Conservation (phyloP, 2,329 filamentous ascomycete species). For the Bimuria novae-zelandiae region DNA sequence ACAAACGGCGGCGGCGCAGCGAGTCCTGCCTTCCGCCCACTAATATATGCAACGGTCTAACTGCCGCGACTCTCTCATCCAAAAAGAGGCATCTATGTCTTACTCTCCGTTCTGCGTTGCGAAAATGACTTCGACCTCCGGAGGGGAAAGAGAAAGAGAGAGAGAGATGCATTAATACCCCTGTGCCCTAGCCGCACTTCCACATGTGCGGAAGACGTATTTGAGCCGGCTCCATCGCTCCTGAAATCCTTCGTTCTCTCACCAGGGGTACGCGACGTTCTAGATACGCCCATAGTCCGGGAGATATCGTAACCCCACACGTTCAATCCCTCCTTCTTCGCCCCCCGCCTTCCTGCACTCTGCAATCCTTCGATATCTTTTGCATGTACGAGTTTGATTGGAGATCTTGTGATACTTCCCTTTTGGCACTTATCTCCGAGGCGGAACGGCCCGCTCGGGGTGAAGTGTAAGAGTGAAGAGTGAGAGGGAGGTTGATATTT, state of each 20-base stretch:
- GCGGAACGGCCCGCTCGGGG: not conserved
- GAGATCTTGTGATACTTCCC: not conserved
- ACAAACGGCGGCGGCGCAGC: too few species aligned
- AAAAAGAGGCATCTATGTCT: too few species aligned
- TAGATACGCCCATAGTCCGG: not conserved
- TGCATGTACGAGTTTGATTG: not conserved
- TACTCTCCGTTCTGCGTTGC: too few species aligned
- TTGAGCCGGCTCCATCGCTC: not conserved
- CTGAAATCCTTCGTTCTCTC: not conserved
- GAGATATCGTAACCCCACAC: not conserved
- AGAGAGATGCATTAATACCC: not conserved
- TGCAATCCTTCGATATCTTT: not conserved
- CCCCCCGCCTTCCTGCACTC: too few species aligned
- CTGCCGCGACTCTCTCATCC: too few species aligned
- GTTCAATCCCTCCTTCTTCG: not conserved
- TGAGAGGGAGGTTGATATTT: too few species aligned
- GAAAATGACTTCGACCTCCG: too few species aligned
- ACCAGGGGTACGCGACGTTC: not conserved
- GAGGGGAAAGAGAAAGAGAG: too few species aligned
- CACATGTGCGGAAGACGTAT: not conserved
- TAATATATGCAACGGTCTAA: too few species aligned
- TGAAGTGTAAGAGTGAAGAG: not conserved
- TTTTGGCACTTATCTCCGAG: not conserved
- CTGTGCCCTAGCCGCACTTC: not conserved
- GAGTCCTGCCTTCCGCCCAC: too few species aligned